These are phyloP conservation scores for Trichoderma atroviride DNA, from an alignment of 2,329 filamentous ascomycete species.

Conservation along the genomic window DNA sequence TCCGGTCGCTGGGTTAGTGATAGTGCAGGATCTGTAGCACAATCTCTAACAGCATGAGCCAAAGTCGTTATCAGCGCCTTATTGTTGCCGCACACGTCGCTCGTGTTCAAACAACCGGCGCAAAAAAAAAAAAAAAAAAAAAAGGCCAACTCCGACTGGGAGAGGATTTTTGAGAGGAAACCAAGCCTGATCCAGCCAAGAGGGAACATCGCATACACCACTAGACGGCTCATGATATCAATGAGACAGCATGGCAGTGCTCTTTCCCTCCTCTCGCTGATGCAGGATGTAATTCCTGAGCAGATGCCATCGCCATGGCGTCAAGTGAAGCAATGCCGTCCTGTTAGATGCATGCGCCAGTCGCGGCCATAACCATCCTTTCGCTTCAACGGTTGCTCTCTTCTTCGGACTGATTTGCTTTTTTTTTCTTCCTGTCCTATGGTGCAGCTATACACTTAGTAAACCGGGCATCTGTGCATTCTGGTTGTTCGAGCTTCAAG, in stretches of 20 bases:
- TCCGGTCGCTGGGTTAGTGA: neutral
- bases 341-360: neutral
- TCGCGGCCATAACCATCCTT: neutral
- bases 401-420: neutral
- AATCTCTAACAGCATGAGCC: neutral
- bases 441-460: neutral
- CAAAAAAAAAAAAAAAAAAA: neutral
- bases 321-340: neutral
- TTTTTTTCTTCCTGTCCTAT: neutral
- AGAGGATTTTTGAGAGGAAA: neutral
- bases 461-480: neutral
- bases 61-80: conserved; percentile 5
- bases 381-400: neutral
- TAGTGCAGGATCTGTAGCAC: neutral
- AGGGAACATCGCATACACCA: neutral
- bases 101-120: neutral
- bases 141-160: neutral
- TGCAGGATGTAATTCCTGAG: neutral
- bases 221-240: neutral
- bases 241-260: neutral
- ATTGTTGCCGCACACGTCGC: neutral
- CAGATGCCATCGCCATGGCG: neutral
- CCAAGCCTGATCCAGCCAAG: conserved; percentile 9
- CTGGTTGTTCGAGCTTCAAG: neutral
- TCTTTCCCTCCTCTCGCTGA: neutral